Evolutionary conservation across 2,329 filamentous ascomycete species (phyloP), one percentile per base, ranked within the genome.

Genomic region (Trichoderma hamatum): DNA sequence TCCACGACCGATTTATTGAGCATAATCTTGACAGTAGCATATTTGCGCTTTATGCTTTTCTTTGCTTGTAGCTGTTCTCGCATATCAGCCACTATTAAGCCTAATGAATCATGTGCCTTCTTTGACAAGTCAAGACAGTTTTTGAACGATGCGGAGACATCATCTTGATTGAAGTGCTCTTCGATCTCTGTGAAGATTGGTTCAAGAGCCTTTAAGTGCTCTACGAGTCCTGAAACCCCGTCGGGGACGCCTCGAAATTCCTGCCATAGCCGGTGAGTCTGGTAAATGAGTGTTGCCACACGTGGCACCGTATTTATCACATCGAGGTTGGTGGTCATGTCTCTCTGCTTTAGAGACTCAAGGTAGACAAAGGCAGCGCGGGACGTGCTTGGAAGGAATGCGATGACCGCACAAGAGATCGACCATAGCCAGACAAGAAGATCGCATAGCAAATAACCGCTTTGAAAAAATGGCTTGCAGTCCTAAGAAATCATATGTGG

Each of bases 221-320:
- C 66, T 14, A 78, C 68, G 21, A 77, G 69, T 24, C 62, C 59
- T 6, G 70, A 26, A 24, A 74, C 66, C 51, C 75, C 72, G 0
- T 72, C 62, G 0, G 76, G 74, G 26, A 77, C 59, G 2, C 74
- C 70, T 30, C 74, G 43, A 34, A 77, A 46, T 32, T 76, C 67
- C 0, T 76, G 69, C 73, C 75, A 77, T 61, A 77, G 13, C 28
- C 69, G 36, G 9, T 73, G 72, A 21, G 70, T 63, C 24, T 74
- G 74, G 54, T 74, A 24, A 1, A 73, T 70, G 34, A 70, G 70
- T 43, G 72, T 74, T 6, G 65, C 73, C 32, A 76, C 73, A 6
- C 72, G 67, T 3, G 69, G 28, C 24, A 74, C 63, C 3, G 74
- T 51, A 49, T 76, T 72, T 32, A 75, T 66, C 26, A 78, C 71